phyloP scores from a whole-genome alignment of 371 early-diverging fungal species.

The Mortierella sp. region DNA sequence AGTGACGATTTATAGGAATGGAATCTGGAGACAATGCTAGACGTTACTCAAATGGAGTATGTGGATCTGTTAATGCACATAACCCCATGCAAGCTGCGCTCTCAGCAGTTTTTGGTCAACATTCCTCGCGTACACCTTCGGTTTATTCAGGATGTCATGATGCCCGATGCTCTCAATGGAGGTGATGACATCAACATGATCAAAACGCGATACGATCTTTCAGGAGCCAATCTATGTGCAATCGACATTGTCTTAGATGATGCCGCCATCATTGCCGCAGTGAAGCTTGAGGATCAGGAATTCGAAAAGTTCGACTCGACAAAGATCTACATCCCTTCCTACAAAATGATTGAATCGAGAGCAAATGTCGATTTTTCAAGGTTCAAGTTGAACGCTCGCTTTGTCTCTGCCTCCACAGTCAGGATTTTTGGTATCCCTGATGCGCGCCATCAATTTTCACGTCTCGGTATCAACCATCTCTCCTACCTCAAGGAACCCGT shows the following conservation, averaged over 20 bases:
- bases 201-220: slow-evolving; percentile 71
- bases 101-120: slow-evolving; percentile 67
- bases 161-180: slow-evolving; percentile 75
- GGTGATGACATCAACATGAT: slow-evolving; percentile 62
- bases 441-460: slow-evolving; percentile 56
- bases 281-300: slow-evolving; percentile 70
- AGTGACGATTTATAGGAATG: slow-evolving; percentile 58
- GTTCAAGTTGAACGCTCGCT: slow-evolving; percentile 63
- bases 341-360: slow-evolving; percentile 66
- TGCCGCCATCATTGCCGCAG: slow-evolving; percentile 63
- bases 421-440: slow-evolving; percentile 75
- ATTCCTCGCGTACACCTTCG: slow-evolving; percentile 74
- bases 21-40: slow-evolving; percentile 77
- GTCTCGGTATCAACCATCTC: slow-evolving; percentile 45
- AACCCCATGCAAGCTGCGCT: slow-evolving; percentile 57
- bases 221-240: slow-evolving; percentile 73
- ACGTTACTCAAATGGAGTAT: slow-evolving; percentile 75
- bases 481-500: slow-evolving; percentile 67
- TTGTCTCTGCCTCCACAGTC: slow-evolving; percentile 57
- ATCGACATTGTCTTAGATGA: slow-evolving; percentile 72
- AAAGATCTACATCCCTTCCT: slow-evolving; percentile 57
- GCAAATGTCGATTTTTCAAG: slow-evolving; percentile 63
- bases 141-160: slow-evolving; percentile 81
- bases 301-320: slow-evolving; percentile 66
- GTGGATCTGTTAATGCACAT: slow-evolving; percentile 68